Evolutionary conservation across 805 yeast genomes (phyloP), one percentile per base, ranked within the genome.

Genomic region (Schizosaccharomyces pombe): DNA sequence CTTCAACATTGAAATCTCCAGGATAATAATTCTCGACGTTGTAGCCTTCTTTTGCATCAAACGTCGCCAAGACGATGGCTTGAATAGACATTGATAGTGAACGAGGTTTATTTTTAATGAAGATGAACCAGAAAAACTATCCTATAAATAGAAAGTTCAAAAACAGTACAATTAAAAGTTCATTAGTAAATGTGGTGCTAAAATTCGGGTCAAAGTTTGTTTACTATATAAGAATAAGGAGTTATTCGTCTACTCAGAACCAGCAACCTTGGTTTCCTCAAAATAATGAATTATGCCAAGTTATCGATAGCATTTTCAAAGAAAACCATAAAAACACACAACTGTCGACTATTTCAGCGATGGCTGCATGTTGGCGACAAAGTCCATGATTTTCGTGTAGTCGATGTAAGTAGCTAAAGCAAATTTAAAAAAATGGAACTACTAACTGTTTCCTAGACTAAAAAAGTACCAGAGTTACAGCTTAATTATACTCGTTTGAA

Each of bases 401-500:
- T 26, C 19, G 30, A 43, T 19, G 49, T 43, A 43, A 43, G 49
- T 22, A 22, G 6, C 11, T 19, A 43, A n/a, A n/a, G n/a, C n/a
- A n/a, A n/a, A n/a, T n/a, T n/a, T n/a, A n/a, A n/a, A n/a, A n/a
- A n/a, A n/a, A n/a, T n/a, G 26, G 9, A 3, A 14, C 19, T 16
- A 5, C 19, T n/a, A 22, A 43, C 19, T n/a, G 14, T 6, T 5
- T 37, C 26, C 2, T 43, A 43, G 49, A 43, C 19, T 22, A 22
- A 16, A 22, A 26, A 6, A 2, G 77, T 91, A 5, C 94, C 95
- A 2, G 94, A 85, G 64, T 75, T 85, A 60, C 79, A 85, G 28
- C 66, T 87, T 55, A 76, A 80, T 1, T 96, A 95, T 2, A 81
- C 85, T 2, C 80, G 76, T 47, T 66, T 87, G 55, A 67, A 70